Percentiles rank a stretch among this genome's conserved stretches.
Conservation (phyloP, 2,329 filamentous ascomycete species). For the Hypoxylon sp. region DNA sequence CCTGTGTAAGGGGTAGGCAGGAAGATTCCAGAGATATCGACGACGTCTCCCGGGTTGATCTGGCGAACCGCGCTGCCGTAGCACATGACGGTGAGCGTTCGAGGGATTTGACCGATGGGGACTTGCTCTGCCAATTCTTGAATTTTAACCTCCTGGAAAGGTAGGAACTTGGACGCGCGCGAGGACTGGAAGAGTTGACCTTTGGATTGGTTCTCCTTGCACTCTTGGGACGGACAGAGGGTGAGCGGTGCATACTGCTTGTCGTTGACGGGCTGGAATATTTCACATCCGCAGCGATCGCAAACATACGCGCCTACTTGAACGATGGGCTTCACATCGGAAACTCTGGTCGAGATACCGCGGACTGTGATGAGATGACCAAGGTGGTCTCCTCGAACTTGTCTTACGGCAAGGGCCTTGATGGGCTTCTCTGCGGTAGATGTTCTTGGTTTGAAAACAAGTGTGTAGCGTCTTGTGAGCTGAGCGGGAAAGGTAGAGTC, state of each 20-base stretch:
- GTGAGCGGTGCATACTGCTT: slow-evolving; percentile 91
- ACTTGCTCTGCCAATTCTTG: slow-evolving; percentile 99
- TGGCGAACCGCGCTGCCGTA: slow-evolving; percentile 87
- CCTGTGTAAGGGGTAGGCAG: slow-evolving; percentile 98
- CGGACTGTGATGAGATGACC: slow-evolving; percentile 93
- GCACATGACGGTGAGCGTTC: slow-evolving; percentile 89
- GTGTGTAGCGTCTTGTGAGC: slow-evolving; percentile 90
- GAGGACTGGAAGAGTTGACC: slow-evolving; percentile 94
- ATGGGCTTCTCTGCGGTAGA: slow-evolving; percentile 71
- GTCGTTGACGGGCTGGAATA: slow-evolving; percentile 94
- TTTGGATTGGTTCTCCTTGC: slow-evolving; percentile 88
- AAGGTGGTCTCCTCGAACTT: slow-evolving; percentile 92
- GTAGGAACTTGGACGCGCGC: slow-evolving; percentile 95
- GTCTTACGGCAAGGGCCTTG: slow-evolving; percentile 85
- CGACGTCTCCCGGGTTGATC: slow-evolving; percentile 92
- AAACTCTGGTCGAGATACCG: slow-evolving; percentile 93
- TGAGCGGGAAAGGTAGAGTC: slow-evolving; percentile 90
- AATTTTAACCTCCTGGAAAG: slow-evolving; percentile 98
- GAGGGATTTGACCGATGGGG: slow-evolving; percentile 95
- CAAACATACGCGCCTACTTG: slow-evolving; percentile 98
- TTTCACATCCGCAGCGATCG: slow-evolving; percentile 94
- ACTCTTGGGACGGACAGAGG: slow-evolving; percentile 90
- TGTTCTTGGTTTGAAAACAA: slow-evolving; percentile 95
- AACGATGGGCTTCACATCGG: slow-evolving; percentile 97
- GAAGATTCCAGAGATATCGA: slow-evolving; percentile 96